These are phyloP conservation scores for Dactylellina haptotyla DNA, from an alignment of 2,329 filamentous ascomycete genomes.

Conservation along the genomic window DNA sequence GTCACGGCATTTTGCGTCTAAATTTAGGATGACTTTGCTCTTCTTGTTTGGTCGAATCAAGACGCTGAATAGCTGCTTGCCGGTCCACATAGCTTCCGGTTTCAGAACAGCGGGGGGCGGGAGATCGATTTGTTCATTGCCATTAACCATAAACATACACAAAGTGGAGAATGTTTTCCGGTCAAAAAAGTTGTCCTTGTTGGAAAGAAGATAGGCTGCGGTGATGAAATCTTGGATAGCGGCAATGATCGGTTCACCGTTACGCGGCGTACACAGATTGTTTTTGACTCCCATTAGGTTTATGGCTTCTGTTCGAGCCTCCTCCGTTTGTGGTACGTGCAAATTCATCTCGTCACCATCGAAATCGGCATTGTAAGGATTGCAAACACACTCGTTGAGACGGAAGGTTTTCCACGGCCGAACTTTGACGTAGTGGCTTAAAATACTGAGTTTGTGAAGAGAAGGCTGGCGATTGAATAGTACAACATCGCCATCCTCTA, in stretches of 20 bases:
- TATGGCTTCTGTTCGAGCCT: slow-evolving; percentile 92
- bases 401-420: slow-evolving; percentile 95
- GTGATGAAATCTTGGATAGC: slow-evolving; percentile 99
- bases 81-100: slow-evolving; percentile 89
- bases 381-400: slow-evolving; percentile 97
- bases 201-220: slow-evolving; percentile 87
- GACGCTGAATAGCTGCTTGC: slow-evolving; percentile 94
- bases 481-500: slow-evolving; percentile 94
- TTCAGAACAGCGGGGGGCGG: slow-evolving; percentile 88
- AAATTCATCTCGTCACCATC: slow-evolving; percentile 99
- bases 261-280: slow-evolving; percentile 94
- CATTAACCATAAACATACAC: slow-evolving; percentile 92
- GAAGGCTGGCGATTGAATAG: slow-evolving; percentile 98
- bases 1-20: slow-evolving; percentile 90
- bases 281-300: slow-evolving; percentile 98
- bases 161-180: slow-evolving; percentile 87
- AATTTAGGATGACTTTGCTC: slow-evolving; percentile 84
- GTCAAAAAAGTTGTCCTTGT: slow-evolving; percentile 92
- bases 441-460: slow-evolving; percentile 97
- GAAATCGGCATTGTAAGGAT: slow-evolving; percentile 98
- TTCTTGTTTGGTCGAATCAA: slow-evolving; percentile 87
- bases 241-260: slow-evolving; percentile 96
- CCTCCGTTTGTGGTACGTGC: slow-evolving; percentile 96
- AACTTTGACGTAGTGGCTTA: slow-evolving; percentile 92
- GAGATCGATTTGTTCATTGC: slow-evolving; percentile 79